A percentile compares a stretch with the other conserved stretches of the same genome.
These are phyloP conservation scores for Penicillium samsonianum DNA, from an alignment of 495 filamentous ascomycete genomes.

Conservation along the genomic window DNA sequence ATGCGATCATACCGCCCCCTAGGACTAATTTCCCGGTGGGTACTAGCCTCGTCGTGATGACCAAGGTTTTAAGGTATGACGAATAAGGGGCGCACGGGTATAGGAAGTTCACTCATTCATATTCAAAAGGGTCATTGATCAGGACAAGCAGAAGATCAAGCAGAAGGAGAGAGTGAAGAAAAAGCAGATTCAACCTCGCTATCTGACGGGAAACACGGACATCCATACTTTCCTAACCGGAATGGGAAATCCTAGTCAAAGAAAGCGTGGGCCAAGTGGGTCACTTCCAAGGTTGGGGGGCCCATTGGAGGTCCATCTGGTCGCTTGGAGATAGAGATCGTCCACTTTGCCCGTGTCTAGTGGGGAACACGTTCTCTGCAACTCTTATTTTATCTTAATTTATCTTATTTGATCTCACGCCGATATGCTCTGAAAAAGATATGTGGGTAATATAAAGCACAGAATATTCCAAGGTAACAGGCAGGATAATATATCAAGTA, in stretches of 20 bases:
- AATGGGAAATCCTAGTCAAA: background rate
- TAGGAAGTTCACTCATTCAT: background rate
- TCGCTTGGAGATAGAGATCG: constrained; percentile 3
- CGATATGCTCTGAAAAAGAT: background rate
- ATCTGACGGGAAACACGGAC: background rate
- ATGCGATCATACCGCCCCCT: background rate
- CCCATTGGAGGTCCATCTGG: background rate
- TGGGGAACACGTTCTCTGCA: background rate
- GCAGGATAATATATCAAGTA: background rate
- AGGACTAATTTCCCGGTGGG: background rate
- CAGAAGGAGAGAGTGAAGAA: background rate
- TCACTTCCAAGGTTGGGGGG: too few relatives aligned
- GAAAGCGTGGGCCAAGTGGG: background rate
- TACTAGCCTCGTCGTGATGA: background rate
- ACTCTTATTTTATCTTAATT: background rate
- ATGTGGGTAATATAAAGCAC: too few relatives aligned
- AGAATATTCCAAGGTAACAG: background rate
- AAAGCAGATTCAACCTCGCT: background rate
- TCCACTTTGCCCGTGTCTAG: background rate
- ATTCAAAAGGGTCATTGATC: background rate
- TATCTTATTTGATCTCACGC: background rate
- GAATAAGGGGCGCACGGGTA: background rate
- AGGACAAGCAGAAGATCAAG: background rate
- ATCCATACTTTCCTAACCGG: background rate
- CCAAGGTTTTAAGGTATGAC: background rate